Percentiles rank a stretch among this genome's conserved stretches.
Evolutionary conservation across 1,284 basidiomycete species (phyloP).

Genomic region (Moniliella sp.): DNA sequence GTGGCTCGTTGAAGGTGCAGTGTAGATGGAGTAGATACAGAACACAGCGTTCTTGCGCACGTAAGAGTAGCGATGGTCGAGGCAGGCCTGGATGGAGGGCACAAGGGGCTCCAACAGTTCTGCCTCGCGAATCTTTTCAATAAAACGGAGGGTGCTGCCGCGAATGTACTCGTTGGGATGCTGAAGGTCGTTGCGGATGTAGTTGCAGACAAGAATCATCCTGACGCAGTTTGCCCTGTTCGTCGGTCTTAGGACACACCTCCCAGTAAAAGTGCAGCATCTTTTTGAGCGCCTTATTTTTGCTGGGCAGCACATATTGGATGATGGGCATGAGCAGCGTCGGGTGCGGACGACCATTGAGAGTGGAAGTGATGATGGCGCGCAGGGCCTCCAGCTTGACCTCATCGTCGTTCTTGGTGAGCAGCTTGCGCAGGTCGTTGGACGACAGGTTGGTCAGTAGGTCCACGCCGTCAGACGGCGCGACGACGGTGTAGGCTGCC

Average conservation of each 20-base stretch:
- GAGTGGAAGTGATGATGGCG: conserved; percentile 78
- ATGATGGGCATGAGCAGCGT: conserved; percentile 90
- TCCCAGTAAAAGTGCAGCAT: conserved; percentile 95
- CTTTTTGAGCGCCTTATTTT: conserved; percentile 94
- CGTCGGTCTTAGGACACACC: conserved; percentile 93
- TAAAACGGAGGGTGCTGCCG: conserved; percentile 80
- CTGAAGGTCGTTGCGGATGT: conserved; percentile 93
- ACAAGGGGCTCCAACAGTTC: conserved; percentile 90
- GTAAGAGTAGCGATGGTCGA: conserved; percentile 93
- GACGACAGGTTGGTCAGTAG: conserved; percentile 7
- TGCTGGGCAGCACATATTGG: conserved; percentile 83
- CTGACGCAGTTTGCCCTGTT: conserved; percentile 89
- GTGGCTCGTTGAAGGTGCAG: conserved; percentile 55
- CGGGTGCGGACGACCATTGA: conserved; percentile 82
- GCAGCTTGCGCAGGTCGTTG: conserved; percentile 54
- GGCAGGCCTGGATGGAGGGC: conserved; percentile 72
- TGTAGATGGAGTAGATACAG: conserved; percentile 82
- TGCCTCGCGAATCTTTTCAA: conserved; percentile 81
- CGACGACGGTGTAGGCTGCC: conserved; percentile 14
- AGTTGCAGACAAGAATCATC: conserved; percentile 97
- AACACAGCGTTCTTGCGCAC: conserved; percentile 95
- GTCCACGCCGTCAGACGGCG: conserved; percentile 9
- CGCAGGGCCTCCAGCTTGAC: conserved; percentile 90
- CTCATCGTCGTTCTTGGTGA: conserved; percentile 92
- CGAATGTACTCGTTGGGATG: conserved; percentile 99